Base-by-base conservation (phyloP, 768 basidiomycete genomes). In the Crucibulum laeve region DNA sequence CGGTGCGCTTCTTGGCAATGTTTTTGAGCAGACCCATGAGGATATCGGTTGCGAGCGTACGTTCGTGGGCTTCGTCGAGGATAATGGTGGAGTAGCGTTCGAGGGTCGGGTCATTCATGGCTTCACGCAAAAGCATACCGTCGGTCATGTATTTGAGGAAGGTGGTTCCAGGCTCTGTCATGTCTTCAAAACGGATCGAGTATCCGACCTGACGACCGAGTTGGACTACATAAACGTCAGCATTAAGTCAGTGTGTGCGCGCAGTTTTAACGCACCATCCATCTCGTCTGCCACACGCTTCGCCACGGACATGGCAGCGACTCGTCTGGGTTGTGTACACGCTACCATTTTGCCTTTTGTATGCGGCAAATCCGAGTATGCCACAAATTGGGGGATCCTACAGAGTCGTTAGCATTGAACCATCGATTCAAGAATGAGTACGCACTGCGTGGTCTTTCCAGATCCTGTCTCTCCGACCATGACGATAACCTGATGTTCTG, bases 71-170 rank as follows among this genome's bases (percentile, higher is more conserved):
- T 69, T 99, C 96, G 62, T 99, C 96, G 44, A 98, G 80, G 55
- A 99, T 98, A 65, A 99, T 93, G 17, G 95, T 97, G 15, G 91
- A 95, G 63, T 99, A 99, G 3, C 93, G 82, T 21, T 76, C 71
- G 28, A 98, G 78, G 15, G 80, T 76, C 6, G 91, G 87, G 64
- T 98, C 95, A 64, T 94, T 91, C 94, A 97, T 99, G 4, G 92
- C 93, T 69, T 96, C 93, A 15, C 93, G 84, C n/a, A 95, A 79
- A 43, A 91, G 82, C 93, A 97, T 96, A 78, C 95, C 96, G 54
- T 99, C 96, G 13, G 96, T 99, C 94, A 98, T 96, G 70, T 99
- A 98, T 62, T 96, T 97, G 50, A 99, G 74, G 66, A 99, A 96
- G 0, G 96, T 98, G 24, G 85, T 87, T 0, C 89, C 87, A 0